Percentiles rank a stretch among this genome's conserved stretches.
These are phyloP conservation scores for Gloeophyllum trabeum DNA, from an alignment of 768 basidiomycete genomes.

Conservation along the genomic window DNA sequence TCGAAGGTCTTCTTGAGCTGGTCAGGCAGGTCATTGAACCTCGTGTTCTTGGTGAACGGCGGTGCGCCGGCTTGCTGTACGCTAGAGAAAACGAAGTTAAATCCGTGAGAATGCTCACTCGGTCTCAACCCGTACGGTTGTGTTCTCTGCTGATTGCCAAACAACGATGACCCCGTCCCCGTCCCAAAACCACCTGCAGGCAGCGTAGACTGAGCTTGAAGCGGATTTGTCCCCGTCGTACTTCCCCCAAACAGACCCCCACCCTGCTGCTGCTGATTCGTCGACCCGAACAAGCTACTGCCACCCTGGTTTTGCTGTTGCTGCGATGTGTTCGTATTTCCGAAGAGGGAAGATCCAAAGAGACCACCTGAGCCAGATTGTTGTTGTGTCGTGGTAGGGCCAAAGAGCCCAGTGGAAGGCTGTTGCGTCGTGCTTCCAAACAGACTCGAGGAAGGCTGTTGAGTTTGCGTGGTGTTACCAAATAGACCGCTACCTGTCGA, in stretches of 20 bases:
- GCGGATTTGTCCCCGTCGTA: too few relatives aligned
- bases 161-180: conserved; percentile 8
- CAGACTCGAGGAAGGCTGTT: conserved; percentile 12
- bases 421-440: conserved; percentile 24
- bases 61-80: conserved; percentile 16
- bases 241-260: too few relatives aligned
- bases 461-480: conserved; percentile 18
- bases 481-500: conserved; percentile 13
- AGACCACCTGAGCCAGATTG: conserved; percentile 10
- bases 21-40: conserved; percentile 78
- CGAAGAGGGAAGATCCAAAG: conserved; percentile 9
- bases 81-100: conserved; percentile 15
- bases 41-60: conserved; percentile 45
- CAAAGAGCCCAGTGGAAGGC: conserved; percentile 22
- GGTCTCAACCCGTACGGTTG: conserved; percentile 1
- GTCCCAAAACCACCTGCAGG: conserved; percentile 6
- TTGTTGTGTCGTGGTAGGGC: conserved; percentile 14
- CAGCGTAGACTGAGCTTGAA: neutral
- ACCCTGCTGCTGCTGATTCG: conserved; percentile 13
- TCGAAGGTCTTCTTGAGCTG: conserved; percentile 54
- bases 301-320: conserved; percentile 2
- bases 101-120: neutral
- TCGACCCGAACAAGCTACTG: conserved; percentile 8
- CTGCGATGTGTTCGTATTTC: conserved; percentile 8
- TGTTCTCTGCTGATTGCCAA: neutral